Percentiles rank a stretch among this genome's conserved stretches.
Conservation (phyloP, 257 asterid species). For the Nicotiana undulata region DNA sequence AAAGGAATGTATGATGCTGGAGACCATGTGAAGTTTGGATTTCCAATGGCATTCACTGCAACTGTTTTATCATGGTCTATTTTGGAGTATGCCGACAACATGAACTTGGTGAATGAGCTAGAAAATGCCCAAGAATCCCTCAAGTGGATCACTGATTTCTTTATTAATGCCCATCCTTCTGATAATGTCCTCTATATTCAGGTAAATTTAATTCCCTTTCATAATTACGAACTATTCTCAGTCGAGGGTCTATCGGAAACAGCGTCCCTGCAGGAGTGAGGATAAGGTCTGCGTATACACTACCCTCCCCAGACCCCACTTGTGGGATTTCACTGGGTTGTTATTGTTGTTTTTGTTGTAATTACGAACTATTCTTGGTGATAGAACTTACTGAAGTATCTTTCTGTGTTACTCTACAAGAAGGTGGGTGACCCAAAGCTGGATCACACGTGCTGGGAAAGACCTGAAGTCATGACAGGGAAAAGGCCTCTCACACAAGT, state of each 20-base stretch:
- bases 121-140: conserved; percentile 37
- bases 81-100: conserved; percentile 41
- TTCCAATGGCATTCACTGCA: conserved; percentile 71
- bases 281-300: too few relatives aligned
- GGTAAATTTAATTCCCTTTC: conserved; percentile 19
- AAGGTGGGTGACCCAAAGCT: conserved; percentile 57
- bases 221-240: not conserved
- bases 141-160: conserved; percentile 55
- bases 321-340: too few relatives aligned
- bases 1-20: conserved; percentile 69
- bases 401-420: not conserved
- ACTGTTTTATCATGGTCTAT: conserved; percentile 56
- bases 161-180: conserved; percentile 57
- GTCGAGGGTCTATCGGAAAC: too few relatives aligned
- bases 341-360: too few relatives aligned
- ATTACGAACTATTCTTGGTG: not conserved
- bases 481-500: conserved; percentile 38
- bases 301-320: too few relatives aligned
- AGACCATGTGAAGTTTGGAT: conserved; percentile 51
- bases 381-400: not conserved
- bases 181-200: conserved; percentile 44
- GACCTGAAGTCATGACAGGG: conserved; percentile 40
- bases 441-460: conserved; percentile 65
- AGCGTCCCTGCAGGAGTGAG: too few relatives aligned
- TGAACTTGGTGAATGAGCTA: conserved; percentile 30